phyloP scores from a whole-genome alignment of 73 alveolate species.

The Paramecium octaurelia region DNA sequence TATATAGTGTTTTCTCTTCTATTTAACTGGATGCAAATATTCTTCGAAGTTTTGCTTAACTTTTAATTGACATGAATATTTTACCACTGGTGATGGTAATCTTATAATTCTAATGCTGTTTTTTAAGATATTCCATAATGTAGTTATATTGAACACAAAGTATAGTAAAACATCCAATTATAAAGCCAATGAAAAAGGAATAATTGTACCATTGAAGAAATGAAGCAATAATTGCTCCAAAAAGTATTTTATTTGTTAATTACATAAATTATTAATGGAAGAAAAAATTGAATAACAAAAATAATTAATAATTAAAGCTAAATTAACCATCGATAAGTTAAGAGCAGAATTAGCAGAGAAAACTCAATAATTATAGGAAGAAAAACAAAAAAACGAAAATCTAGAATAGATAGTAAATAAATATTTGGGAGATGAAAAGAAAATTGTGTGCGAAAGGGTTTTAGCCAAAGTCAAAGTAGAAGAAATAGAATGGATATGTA shows the following conservation, averaged over 20 bases:
- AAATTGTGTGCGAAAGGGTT: conserved; percentile 1
- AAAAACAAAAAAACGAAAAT: neutral
- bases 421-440: neutral
- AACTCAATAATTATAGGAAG: neutral
- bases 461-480: conserved; percentile 32
- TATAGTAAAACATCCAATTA: neutral
- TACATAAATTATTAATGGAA: neutral
- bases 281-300: conserved; percentile 31
- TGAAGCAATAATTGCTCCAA: neutral
- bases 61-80: neutral
- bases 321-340: neutral
- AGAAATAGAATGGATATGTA: conserved; percentile 8
- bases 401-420: neutral
- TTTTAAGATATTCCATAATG: neutral
- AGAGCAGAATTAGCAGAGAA: neutral
- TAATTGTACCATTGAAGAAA: neutral
- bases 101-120: neutral
- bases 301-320: conserved; percentile 29
- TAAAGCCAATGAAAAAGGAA: neutral
- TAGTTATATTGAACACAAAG: neutral
- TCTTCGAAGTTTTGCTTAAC: neutral
- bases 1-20: conserved; percentile 21
- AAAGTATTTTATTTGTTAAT: neutral
- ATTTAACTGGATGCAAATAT: neutral
- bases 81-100: neutral